Evolutionary conservation across 805 yeast genomes (phyloP).

Genomic region (Pichia cabralensis): DNA sequence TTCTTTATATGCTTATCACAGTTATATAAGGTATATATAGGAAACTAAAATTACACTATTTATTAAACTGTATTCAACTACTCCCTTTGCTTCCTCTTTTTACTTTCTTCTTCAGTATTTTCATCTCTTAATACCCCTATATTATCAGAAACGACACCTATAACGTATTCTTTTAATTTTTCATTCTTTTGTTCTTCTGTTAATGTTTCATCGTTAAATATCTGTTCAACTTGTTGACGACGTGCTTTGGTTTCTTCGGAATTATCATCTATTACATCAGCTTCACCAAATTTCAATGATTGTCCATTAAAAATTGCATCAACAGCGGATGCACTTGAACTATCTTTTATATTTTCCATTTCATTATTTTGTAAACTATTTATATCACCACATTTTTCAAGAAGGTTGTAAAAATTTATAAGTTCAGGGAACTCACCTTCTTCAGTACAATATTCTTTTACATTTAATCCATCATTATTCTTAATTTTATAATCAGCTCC

Average conservation of each 20-base stretch:
- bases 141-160: slow-evolving; percentile 49
- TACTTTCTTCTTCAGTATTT: too few species aligned
- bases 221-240: slow-evolving; percentile 55
- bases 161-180: slow-evolving; percentile 57
- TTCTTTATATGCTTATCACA: too few species aligned
- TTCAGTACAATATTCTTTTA: slow-evolving; percentile 67
- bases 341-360: too few species aligned
- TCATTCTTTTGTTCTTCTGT: slow-evolving; percentile 77
- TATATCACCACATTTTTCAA: slow-evolving; percentile 5
- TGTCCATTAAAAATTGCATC: too few species aligned
- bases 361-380: too few species aligned
- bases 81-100: too few species aligned
- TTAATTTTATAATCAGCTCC: slow-evolving; percentile 54
- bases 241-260: slow-evolving; percentile 40
- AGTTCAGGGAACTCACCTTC: slow-evolving; percentile 82
- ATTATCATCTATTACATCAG: slow-evolving; percentile 23
- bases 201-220: slow-evolving; percentile 30
- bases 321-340: too few species aligned
- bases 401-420: slow-evolving; percentile 40
- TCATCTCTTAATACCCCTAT: slow-evolving; percentile 15
- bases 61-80: too few species aligned
- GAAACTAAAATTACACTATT: too few species aligned
- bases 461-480: slow-evolving; percentile 68
- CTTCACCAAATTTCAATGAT: too few species aligned
- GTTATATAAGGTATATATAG: too few species aligned